A percentile compares a stretch with the other conserved stretches of the same genome.
Evolutionary conservation across 371 early-diverging fungal species (phyloP).

Genomic region (Caulochytrium protostelioides): DNA sequence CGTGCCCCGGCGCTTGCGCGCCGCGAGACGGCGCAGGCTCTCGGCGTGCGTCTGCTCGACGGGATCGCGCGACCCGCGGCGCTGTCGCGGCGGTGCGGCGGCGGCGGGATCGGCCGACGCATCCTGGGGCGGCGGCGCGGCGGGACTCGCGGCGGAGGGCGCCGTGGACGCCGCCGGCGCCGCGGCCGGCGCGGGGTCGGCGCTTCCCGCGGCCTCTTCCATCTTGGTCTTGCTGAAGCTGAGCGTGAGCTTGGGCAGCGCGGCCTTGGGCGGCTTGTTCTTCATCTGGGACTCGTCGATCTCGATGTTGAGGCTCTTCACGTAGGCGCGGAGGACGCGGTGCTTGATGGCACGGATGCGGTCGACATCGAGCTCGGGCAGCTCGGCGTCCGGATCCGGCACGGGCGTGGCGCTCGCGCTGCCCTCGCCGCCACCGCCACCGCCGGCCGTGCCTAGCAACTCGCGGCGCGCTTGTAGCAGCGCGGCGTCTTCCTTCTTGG

Average conservation of each 20-base stretch:
- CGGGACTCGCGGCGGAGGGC: not conserved
- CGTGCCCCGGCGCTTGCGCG: constrained; percentile 3
- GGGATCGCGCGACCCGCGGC: constrained; percentile 1
- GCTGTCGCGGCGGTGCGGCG: not conserved
- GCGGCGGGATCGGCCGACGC: not conserved
- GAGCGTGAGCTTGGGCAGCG: constrained; percentile 32
- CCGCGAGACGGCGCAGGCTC: not conserved
- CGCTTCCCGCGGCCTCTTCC: too few relatives aligned
- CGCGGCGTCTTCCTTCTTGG: constrained; percentile 15
- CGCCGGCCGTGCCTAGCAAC: not conserved
- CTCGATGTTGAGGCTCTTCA: constrained; percentile 6
- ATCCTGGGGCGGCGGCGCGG: not conserved
- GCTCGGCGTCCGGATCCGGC: constrained; percentile 10
- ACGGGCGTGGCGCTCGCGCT: not conserved
- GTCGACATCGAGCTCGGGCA: constrained; percentile 22
- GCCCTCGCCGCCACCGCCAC: not conserved
- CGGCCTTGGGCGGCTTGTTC: constrained; percentile 15
- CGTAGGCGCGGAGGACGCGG: not conserved
- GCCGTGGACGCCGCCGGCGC: not conserved
- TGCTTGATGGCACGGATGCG: not conserved
- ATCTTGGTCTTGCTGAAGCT: not conserved
- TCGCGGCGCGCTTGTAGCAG: too few relatives aligned
- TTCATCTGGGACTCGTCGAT: constrained; percentile 5
- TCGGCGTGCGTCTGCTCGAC: not conserved
- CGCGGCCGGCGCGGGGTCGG: not conserved